Base-by-base conservation (phyloP, 2,329 filamentous ascomycete species). In the Fusarium miscanthi region DNA sequence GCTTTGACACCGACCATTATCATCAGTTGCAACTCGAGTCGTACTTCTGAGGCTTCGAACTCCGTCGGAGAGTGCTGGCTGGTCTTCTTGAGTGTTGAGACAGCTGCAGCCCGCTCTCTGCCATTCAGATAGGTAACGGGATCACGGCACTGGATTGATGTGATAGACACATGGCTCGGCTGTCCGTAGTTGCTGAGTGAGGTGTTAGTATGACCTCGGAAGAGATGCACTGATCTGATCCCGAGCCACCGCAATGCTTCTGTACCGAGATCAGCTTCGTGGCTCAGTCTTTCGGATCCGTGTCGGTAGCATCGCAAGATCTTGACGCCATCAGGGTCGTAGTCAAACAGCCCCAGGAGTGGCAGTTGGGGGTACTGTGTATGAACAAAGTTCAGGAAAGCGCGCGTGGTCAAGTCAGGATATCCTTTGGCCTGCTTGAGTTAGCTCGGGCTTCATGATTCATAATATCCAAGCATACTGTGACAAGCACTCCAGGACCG, bases 281-380 rank as follows among this genome's bases (percentile, higher is more conserved):
- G 90, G 1, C 85, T 81, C 2, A 93, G 83, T 12, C 85, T 84
- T 19, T 82, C 83, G n/a, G 92, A 93, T 11, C 92, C 92, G 68
- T 90, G 83, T 70, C 90, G 92, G 82, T 95, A 96, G 21, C 90
- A 94, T 8, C 88, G 88, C 72, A 94, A 83, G 43, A 97, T 96
- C 6, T 87, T 88, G 33, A 95, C 81, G 0, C 94, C 93, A 70
- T 95, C 89, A 0, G 93, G 93, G 74, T 96, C 93, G 66, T 89
- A 93, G 76, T 97, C 94, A 4, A 93, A 87, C 1, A 96, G 82
- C 0, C 86, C 88, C 58, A 89, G 86, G 11, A 93, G 87, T 4
- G 89, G 87, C 27, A 92, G 80, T 1, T 80, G 77, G 0, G 88
- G 87, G 25, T 82, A 83, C 13, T 79, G 80, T 0, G 74, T 78